Evolutionary conservation across 208 protist genomes (phyloP).

Genomic region (Crithidia mellificae): DNA sequence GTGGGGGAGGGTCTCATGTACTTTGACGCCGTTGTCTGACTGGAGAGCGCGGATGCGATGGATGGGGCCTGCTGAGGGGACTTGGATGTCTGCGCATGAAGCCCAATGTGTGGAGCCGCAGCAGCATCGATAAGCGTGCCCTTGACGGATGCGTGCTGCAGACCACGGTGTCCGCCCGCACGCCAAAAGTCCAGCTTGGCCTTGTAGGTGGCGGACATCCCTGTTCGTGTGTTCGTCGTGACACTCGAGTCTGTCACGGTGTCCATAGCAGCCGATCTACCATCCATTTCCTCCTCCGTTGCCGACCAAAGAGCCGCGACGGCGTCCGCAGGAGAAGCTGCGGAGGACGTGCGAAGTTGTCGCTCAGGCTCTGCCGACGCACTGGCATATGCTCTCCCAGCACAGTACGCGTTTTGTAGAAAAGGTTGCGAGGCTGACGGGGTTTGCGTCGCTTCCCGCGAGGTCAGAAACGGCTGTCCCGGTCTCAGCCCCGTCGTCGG

Average conservation of each 20-base stretch:
- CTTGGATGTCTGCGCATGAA: not conserved
- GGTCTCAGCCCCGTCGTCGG: too few relatives aligned
- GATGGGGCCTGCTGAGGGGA: not conserved
- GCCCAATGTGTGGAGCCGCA: not conserved
- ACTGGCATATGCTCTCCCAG: too few relatives aligned
- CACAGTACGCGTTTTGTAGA: too few relatives aligned
- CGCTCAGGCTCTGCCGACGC: not conserved
- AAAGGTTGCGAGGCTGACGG: not conserved
- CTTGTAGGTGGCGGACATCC: slow-evolving; percentile 18
- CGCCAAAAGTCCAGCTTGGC: slow-evolving; percentile 19
- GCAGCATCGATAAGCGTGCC: not conserved
- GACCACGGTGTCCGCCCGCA: not conserved
- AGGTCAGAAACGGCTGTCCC: not conserved
- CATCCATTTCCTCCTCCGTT: not conserved
- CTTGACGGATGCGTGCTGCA: not conserved
- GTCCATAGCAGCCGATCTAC: not conserved
- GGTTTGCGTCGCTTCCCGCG: not conserved
- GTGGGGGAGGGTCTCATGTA: not conserved
- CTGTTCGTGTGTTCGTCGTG: not conserved
- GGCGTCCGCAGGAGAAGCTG: too few relatives aligned
- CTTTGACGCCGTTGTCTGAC: slow-evolving; percentile 6
- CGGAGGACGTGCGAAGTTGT: not conserved
- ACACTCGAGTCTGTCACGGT: not conserved
- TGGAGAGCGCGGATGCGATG: not conserved
- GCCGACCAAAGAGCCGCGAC: not conserved